A percentile compares a stretch with the other conserved stretches of the same genome.
Evolutionary conservation across 352 stramenopile genomes (phyloP).

Genomic region (Phytophthora sp.): DNA sequence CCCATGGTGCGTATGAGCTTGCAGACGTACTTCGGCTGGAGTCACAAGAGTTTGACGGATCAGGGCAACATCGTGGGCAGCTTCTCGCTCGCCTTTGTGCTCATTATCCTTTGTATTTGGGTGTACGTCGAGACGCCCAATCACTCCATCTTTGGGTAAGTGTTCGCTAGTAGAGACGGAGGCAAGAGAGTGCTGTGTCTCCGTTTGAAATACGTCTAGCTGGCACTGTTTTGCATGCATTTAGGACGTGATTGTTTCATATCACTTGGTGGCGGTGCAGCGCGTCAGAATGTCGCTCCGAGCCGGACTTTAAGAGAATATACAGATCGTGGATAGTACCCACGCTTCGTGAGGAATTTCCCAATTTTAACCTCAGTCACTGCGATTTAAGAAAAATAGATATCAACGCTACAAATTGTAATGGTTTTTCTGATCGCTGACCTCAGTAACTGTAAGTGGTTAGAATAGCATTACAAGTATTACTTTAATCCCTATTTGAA

Average conservation of each 20-base stretch:
- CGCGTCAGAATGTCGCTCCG: constrained; percentile 18
- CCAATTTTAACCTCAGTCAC: too few relatives aligned
- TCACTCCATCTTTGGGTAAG: constrained; percentile 45
- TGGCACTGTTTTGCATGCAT: constrained; percentile 42
- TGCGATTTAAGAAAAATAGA: too few relatives aligned
- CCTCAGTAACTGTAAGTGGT: too few relatives aligned
- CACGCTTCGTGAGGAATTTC: background rate
- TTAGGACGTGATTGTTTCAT: constrained; percentile 40
- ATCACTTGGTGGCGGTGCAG: constrained; percentile 21
- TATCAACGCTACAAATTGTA: too few relatives aligned
- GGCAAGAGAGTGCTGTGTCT: constrained; percentile 17
- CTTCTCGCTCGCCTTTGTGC: constrained; percentile 71
- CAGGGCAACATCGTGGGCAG: constrained; percentile 78
- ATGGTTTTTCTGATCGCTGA: too few relatives aligned
- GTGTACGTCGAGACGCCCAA: constrained; percentile 81
- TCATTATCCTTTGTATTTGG: constrained; percentile 76
- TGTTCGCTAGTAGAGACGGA: constrained; percentile 24
- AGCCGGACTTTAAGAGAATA: constrained; percentile 37
- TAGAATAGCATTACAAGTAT: too few relatives aligned
- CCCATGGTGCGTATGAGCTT: constrained; percentile 79
- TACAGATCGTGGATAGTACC: constrained; percentile 36
- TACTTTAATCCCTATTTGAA: too few relatives aligned
- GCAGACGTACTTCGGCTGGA: constrained; percentile 81
- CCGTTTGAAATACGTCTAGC: constrained; percentile 28
- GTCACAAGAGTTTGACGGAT: constrained; percentile 78